Base-by-base conservation (phyloP, 2,329 filamentous ascomycete genomes). In the Diaporthe australafricana region DNA sequence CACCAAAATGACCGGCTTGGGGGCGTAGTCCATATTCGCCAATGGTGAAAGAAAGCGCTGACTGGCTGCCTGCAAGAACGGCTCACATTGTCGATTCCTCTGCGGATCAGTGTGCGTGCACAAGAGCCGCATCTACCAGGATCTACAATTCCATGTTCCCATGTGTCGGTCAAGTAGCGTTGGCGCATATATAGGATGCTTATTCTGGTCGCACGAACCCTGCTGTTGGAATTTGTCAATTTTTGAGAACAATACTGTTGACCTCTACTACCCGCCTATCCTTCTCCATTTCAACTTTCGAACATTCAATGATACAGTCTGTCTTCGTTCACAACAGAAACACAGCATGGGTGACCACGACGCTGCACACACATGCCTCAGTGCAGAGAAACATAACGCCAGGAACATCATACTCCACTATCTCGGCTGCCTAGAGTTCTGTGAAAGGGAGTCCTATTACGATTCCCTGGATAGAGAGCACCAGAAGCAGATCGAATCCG, bases 391-490 rank as follows among this genome's bases (percentile, higher is more conserved):
- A 16, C 45, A 63, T 32, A 11, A 38, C 1, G n/a, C n/a, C 17
- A 32, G 12, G 12, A 20, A 56, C 32, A 5, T 6, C 1, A 47
- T 50, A 3, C 27, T 57, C 1, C 67, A 69, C n/a, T 69, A 69
- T 9, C 38, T 62, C 25, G 67, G 67, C 5, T 69, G 67, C 17
- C 17, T 40, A n/a, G 53, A 69, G 14, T 56, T 60, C 40, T 47
- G 12, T 7, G 20, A 69, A 22, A 27, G 67, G 5, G 2, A 48
- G 16, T 1, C 11, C 0, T 69, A 22, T 25, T 40, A n/a, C 2
- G 16, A 60, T 1, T 5, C 4, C 3, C 52, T 56, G 1, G 16
- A 32, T 8, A n/a, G 27, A 22, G 3, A 68, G 38, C 27, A 27
- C n/a, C 16, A 22, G 17, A n/a, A 56, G 30, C 22, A 48, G 17